Evolutionary conservation across 1,284 basidiomycete species (phyloP), one percentile per base, ranked within the genome.

Genomic region (Takashimella tepidaria): DNA sequence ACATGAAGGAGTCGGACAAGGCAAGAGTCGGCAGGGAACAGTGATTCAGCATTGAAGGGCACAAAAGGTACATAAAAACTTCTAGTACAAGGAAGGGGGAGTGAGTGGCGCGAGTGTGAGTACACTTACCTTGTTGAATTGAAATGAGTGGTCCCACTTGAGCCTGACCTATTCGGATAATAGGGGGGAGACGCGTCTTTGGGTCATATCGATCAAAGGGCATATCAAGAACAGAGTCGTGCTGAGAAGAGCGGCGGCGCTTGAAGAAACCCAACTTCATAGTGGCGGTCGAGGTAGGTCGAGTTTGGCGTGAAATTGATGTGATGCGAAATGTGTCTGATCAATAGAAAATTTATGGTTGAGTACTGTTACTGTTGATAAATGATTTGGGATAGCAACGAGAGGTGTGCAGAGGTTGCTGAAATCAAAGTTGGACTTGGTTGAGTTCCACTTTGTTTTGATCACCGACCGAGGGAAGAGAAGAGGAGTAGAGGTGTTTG

Each of bases 181-280:
- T 50, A 3, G 25, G 24, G 2, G 64, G 64, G 8, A 66, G 55
- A n/a, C 50, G 45, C 16, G 62, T 63, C 16, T 3, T 3, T 5
- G 40, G 37, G 47, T 66, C 58, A 54, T 63, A 66, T 23, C 53
- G 41, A 20, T 46, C 41, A 6, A 55, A 47, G 10, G 57, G 57
- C 41, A 66, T 46, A 54, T 66, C 61, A n/a, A 66, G 59, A 11
- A 63, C 56, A 13, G 55, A 58, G 44, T 26, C 41, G n/a, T 47
- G 42, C 13, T n/a, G 4, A 16, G 31, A 37, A 8, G 31, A 37
- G 31, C 31, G 31, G 31, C 31, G 31, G 8, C 31, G 31, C 31
- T 37, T 37, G 31, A 37, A 37, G 31, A 37, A 37, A 8, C 31
- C 31, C 10, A 37, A 16, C 10, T 16, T 8, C 31, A 37, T 37